A percentile compares a stretch with the other conserved stretches of the same genome.
phyloP scores from a whole-genome alignment of 2,329 filamentous ascomycete genomes.

The Fusarium falciforme region DNA sequence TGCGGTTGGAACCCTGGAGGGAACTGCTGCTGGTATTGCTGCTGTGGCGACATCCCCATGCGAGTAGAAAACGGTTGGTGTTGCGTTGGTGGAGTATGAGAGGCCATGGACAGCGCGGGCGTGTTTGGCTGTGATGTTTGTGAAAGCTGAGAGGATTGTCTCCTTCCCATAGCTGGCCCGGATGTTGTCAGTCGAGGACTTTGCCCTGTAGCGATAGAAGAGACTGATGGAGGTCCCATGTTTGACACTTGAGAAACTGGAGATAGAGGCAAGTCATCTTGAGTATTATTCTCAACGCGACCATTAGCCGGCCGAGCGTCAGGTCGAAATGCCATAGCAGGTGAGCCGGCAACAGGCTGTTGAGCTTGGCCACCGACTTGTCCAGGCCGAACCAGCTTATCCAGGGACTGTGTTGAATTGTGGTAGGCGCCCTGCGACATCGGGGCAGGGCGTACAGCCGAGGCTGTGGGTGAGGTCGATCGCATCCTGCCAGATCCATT shows the following conservation, averaged over 20 bases:
- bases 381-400: conserved; percentile 26
- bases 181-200: conserved; percentile 38
- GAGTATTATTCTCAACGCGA: conserved; percentile 10
- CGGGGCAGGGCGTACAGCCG: conserved; percentile 26
- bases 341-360: conserved; percentile 26
- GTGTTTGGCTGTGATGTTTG: conserved; percentile 14
- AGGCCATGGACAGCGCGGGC: conserved; percentile 20
- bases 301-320: conserved; percentile 16
- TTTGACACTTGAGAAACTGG: conserved; percentile 41
- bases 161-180: conserved; percentile 10
- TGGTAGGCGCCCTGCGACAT: conserved; percentile 29
- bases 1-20: conserved; percentile 22
- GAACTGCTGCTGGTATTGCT: conserved; percentile 27
- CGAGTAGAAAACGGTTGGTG: conserved; percentile 18
- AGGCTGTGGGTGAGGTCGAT: conserved; percentile 30
- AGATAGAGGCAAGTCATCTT: conserved; percentile 36
- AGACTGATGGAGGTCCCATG: conserved; percentile 37
- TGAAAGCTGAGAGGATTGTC: conserved; percentile 28
- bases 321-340: conserved; percentile 26
- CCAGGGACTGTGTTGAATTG: conserved; percentile 35
- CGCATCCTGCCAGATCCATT: conserved; percentile 17
- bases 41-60: conserved; percentile 23
- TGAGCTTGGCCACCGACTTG: conserved; percentile 21
- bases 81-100: conserved; percentile 32
- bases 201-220: conserved; percentile 40